These are phyloP conservation scores for Aspergillus sp. DNA, from an alignment of 2,329 filamentous ascomycete species.

Conservation along the genomic window DNA sequence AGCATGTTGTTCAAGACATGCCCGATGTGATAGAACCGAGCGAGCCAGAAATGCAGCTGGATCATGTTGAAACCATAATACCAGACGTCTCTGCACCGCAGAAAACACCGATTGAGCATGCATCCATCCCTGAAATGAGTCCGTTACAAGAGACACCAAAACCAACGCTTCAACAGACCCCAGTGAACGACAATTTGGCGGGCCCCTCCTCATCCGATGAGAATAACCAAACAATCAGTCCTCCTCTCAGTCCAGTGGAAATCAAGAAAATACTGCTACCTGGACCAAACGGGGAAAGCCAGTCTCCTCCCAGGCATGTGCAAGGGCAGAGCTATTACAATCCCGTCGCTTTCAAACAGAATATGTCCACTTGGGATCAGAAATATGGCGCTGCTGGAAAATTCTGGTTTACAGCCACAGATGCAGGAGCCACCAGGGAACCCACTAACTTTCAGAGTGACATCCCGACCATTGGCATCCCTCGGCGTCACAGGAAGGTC, in stretches of 20 bases:
- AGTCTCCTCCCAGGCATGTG: slow-evolving; percentile 9
- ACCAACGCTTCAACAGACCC: slow-evolving; percentile 5
- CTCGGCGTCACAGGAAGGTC: slow-evolving; percentile 20
- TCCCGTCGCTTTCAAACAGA: slow-evolving; percentile 52
- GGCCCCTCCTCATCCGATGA: slow-evolving; percentile 16
- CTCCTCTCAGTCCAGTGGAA: slow-evolving; percentile 41
- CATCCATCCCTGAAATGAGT: neutral
- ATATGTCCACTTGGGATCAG: slow-evolving; percentile 49
- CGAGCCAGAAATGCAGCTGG: slow-evolving; percentile 14
- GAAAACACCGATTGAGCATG: slow-evolving; percentile 1
- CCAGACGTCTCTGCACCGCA: neutral
- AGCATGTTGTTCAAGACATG: slow-evolving; percentile 14
- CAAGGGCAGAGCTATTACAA: slow-evolving; percentile 49
- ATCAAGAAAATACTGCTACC: slow-evolving; percentile 48
- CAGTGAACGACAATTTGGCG: slow-evolving; percentile 1
- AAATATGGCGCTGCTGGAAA: slow-evolving; percentile 54
- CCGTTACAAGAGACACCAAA: neutral
- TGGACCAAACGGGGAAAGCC: slow-evolving; percentile 9
- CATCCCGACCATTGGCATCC: slow-evolving; percentile 42
- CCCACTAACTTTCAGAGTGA: slow-evolving; percentile 13
- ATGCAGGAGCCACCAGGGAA: slow-evolving; percentile 5
- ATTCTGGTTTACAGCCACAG: slow-evolving; percentile 38
- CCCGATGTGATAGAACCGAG: slow-evolving; percentile 13
- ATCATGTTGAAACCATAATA: slow-evolving; percentile 5
- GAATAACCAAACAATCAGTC: slow-evolving; percentile 34